Evolutionary conservation across 495 filamentous ascomycete species (phyloP).

Genomic region (Tuber microsphaerosporum): DNA sequence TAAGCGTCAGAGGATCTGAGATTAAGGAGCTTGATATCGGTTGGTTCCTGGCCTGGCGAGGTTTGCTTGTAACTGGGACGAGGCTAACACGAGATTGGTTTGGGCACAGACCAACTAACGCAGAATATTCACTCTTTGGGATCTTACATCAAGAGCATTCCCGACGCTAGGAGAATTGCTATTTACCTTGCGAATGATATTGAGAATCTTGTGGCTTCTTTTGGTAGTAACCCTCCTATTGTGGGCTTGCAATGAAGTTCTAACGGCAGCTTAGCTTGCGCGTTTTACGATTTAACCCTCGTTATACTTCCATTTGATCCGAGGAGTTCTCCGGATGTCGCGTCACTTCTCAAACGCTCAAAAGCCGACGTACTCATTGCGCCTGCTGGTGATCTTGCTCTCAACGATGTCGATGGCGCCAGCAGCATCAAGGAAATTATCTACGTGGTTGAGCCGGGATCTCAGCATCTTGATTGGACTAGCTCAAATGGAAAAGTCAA

Average conservation of each 20-base stretch:
- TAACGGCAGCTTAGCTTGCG: conserved; percentile 53
- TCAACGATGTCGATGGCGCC: conserved; percentile 60
- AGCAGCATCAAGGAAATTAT: conserved; percentile 69
- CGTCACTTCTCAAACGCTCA: conserved; percentile 60
- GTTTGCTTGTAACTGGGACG: background rate
- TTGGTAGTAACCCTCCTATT: conserved; percentile 48
- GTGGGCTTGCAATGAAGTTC: background rate
- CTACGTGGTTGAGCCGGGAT: conserved; percentile 90
- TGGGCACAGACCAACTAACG: conserved; percentile 56
- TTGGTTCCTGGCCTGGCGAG: conserved; percentile 4
- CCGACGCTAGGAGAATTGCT: conserved; percentile 70
- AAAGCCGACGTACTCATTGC: conserved; percentile 75
- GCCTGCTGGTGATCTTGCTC: conserved; percentile 77
- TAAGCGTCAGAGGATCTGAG: conserved; percentile 72
- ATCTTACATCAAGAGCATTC: conserved; percentile 55
- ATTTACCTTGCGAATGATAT: conserved; percentile 90
- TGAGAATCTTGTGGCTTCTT: conserved; percentile 69
- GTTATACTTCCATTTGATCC: conserved; percentile 76
- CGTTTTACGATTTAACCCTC: conserved; percentile 75
- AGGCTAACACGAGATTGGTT: background rate
- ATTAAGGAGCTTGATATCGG: conserved; percentile 58
- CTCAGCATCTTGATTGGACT: conserved; percentile 78
- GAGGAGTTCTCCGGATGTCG: conserved; percentile 52
- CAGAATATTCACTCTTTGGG: conserved; percentile 85
- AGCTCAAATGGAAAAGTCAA: conserved; percentile 26